phyloP scores from a whole-genome alignment of 768 basidiomycete genomes.

The Cubamyces lactineus region DNA sequence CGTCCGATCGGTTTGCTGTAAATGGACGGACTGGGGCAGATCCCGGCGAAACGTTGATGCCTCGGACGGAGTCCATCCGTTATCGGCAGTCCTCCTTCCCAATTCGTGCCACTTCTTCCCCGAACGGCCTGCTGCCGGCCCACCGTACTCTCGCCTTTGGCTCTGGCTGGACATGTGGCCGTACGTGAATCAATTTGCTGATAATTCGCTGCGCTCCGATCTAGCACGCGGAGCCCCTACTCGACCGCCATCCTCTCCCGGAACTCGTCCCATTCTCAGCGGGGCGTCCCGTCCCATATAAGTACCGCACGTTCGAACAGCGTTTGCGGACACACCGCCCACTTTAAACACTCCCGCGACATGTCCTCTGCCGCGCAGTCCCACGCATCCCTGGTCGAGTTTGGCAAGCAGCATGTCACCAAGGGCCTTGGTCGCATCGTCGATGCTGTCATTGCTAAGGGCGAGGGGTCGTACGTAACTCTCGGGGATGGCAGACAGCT shows the following conservation, averaged over 20 bases:
- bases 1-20: not conserved
- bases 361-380: conserved; percentile 22
- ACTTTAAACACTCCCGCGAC: conserved; percentile 12
- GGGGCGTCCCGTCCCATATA: conserved; percentile 11
- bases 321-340: not conserved
- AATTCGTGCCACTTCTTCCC: too few species aligned
- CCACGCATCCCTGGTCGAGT: conserved; percentile 33
- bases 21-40: not conserved
- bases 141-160: not conserved
- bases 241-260: conserved; percentile 11
- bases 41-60: conserved; percentile 1
- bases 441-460: conserved; percentile 64
- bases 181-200: too few species aligned
- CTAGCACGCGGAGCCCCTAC: conserved; percentile 8
- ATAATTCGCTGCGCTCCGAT: not conserved
- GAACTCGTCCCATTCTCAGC: not conserved
- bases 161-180: too few species aligned
- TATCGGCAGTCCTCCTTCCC: not conserved
- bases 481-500: conserved; percentile 73
- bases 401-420: conserved; percentile 50
- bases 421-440: conserved; percentile 46
- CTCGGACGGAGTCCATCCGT: conserved; percentile 1
- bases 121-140: too few species aligned
- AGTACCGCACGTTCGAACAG: not conserved
- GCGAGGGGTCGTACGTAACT: conserved; percentile 72